Base-by-base conservation (phyloP, 176 grass and related monocot species). In the Triticum monococcum region DNA sequence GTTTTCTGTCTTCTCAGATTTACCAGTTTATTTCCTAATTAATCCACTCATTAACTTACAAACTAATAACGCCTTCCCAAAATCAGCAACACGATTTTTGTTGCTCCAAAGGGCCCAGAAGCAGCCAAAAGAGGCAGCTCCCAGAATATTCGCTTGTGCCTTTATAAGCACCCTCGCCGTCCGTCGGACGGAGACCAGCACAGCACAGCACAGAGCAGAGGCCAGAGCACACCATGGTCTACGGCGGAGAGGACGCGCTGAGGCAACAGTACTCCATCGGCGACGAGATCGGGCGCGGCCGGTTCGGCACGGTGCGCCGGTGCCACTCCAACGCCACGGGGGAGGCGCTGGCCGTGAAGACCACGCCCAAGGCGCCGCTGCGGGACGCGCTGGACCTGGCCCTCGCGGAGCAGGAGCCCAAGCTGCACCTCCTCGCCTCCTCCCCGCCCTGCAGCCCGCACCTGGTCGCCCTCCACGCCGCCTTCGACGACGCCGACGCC, bases 281-380 rank as follows among this genome's bases (percentile, higher is more conserved):
- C 52, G 89, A 93, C 7, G 94, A 96, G 91, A 89, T 96, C 85
- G 94, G 91, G 1, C 82, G 89, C 25, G 94, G 94, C 28, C 86
- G 94, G 20, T 96, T 96, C 81, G 94, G 94, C 31, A 81, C 84
- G 12, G 91, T 96, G 5, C 82, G 80, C 24, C 91, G 91, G 72
- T 96, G 91, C 91, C 83, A 72, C 87, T 68, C 82, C 30, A 46
- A 60, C n/a, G 62, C 75, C 30, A 89, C 91, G 31, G 91, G 94
- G 0, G 73, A 80, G 52, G 11, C 72, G n/a, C 76, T 96, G 61
- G 94, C 94, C 9, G 38, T 95, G n/a, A 93, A 95, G 85, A 78
- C 89, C 30, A 91, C 88, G 2, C 37, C 86, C 50, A 95, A 93
- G 78, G 75, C 86, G 11, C 81, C 88, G 45, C 94, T 95, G 46